phyloP scores from a whole-genome alignment of 805 yeast genomes.

The Kuraishia molischiana region DNA sequence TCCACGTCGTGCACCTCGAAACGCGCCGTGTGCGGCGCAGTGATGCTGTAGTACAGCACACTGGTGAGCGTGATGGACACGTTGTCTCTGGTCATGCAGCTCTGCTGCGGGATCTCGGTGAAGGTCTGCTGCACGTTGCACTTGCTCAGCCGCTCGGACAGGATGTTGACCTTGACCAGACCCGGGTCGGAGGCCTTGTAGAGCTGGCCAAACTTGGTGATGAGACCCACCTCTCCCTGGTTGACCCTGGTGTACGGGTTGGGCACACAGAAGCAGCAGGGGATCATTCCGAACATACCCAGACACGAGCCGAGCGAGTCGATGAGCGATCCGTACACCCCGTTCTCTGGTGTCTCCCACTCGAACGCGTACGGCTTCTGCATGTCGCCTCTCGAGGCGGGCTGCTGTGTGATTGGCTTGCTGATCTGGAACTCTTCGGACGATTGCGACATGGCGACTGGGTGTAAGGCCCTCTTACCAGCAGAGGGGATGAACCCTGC shows the following conservation, averaged over 20 bases:
- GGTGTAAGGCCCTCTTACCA: no score
- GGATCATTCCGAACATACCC: conserved; percentile 46
- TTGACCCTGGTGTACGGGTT: conserved; percentile 52
- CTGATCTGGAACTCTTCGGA: conserved; percentile 1
- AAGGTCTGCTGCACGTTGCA: conserved; percentile 51
- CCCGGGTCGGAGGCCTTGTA: conserved; percentile 64
- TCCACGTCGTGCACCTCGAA: conserved; percentile 46
- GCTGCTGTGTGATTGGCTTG: conserved; percentile 10
- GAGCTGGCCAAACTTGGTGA: conserved; percentile 58
- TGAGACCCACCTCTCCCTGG: conserved; percentile 62
- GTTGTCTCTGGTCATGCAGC: conserved; percentile 64
- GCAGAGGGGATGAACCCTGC: no score
- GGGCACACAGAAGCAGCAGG: conserved; percentile 42
- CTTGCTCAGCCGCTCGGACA: conserved; percentile 42
- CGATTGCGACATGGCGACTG: background rate
- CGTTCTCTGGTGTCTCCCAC: conserved; percentile 22
- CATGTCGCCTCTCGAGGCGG: conserved; percentile 12
- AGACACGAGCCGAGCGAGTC: conserved; percentile 30
- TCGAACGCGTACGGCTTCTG: conserved; percentile 19
- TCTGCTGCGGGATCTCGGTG: conserved; percentile 55
- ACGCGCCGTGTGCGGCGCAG: conserved; percentile 58
- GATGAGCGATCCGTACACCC: conserved; percentile 27
- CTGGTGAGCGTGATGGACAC: conserved; percentile 54
- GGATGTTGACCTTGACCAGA: conserved; percentile 51
- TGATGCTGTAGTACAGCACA: conserved; percentile 56